Conservation (phyloP, 495 filamentous ascomycete species). For the Wilcoxina mikolae region DNA sequence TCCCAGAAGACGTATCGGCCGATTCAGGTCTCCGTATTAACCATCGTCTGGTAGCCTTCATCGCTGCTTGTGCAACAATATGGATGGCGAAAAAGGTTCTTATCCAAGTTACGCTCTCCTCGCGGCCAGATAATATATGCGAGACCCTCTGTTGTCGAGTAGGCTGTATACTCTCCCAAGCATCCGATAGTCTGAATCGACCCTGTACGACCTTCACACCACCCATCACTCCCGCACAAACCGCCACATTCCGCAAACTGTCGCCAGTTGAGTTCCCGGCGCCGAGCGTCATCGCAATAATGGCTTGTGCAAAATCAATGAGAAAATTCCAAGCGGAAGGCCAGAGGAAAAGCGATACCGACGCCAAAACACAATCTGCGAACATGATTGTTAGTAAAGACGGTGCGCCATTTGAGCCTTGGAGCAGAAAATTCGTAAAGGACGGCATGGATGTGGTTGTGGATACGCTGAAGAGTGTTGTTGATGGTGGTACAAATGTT, state of each 20-base stretch:
- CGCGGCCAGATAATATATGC: conserved; percentile 1
- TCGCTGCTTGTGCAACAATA: conserved; percentile 69
- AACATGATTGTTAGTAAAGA: conserved; percentile 54
- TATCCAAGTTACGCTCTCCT: conserved; percentile 43
- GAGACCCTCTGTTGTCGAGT: background rate
- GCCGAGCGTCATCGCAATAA: conserved; percentile 85
- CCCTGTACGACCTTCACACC: conserved; percentile 47
- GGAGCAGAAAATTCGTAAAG: conserved; percentile 32
- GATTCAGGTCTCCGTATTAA: conserved; percentile 26
- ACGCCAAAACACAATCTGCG: conserved; percentile 55
- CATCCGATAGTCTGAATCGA: conserved; percentile 39
- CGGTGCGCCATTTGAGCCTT: conserved; percentile 27
- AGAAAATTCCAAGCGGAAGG: conserved; percentile 73
- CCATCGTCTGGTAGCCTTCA: conserved; percentile 33
- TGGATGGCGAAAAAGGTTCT: conserved; percentile 61
- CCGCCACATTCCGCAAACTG: conserved; percentile 53
- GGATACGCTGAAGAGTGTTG: conserved; percentile 36
- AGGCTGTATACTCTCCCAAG: conserved; percentile 31
- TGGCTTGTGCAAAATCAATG: conserved; percentile 86
- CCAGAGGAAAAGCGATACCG: conserved; percentile 84
- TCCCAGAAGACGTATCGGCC: conserved; percentile 10
- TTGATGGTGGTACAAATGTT: conserved; percentile 75
- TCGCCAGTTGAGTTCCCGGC: conserved; percentile 59
- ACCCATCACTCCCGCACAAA: conserved; percentile 69
- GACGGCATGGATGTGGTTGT: conserved; percentile 37